These are phyloP conservation scores for Ophiostoma australiae DNA, from an alignment of 2,329 filamentous ascomycete genomes.

Conservation along the genomic window DNA sequence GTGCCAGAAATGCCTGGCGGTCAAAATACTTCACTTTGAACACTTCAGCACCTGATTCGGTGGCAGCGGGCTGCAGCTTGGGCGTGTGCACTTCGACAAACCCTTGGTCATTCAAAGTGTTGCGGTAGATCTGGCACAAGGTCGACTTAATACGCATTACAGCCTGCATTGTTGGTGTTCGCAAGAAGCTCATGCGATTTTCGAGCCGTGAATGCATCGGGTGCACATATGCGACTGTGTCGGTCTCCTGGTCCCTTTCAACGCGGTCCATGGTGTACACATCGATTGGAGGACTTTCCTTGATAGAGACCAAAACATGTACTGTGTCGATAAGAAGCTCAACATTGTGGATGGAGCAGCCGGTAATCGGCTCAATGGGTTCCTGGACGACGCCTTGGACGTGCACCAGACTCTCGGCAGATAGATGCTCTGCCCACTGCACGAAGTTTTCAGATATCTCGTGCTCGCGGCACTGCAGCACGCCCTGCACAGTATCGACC, in stretches of 20 bases:
- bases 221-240: conserved; percentile 56
- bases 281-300: conserved; percentile 47
- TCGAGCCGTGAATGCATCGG: conserved; percentile 62
- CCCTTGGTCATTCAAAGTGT: conserved; percentile 64
- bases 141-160: conserved; percentile 83
- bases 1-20: conserved; percentile 78
- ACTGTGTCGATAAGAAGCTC: conserved; percentile 64
- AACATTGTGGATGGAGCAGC: conserved; percentile 68
- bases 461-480: conserved; percentile 54
- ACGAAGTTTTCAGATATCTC: conserved; percentile 69
- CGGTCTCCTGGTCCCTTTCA: conserved; percentile 35
- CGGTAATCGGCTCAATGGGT: conserved; percentile 68
- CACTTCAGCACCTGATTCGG: conserved; percentile 85
- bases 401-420: conserved; percentile 71
- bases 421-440: conserved; percentile 79
- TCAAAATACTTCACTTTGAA: conserved; percentile 92
- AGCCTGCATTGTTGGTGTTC: conserved; percentile 79
- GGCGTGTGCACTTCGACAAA: conserved; percentile 95
- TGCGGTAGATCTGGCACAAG: conserved; percentile 74
- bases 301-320: conserved; percentile 48
- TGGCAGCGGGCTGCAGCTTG: conserved; percentile 83
- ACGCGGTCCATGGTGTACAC: conserved; percentile 45
- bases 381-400: conserved; percentile 68
- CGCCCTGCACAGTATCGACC: conserved; percentile 76
- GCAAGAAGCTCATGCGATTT: conserved; percentile 77